Evolutionary conservation across 768 basidiomycete genomes (phyloP).

Genomic region (Mycena latifolia): DNA sequence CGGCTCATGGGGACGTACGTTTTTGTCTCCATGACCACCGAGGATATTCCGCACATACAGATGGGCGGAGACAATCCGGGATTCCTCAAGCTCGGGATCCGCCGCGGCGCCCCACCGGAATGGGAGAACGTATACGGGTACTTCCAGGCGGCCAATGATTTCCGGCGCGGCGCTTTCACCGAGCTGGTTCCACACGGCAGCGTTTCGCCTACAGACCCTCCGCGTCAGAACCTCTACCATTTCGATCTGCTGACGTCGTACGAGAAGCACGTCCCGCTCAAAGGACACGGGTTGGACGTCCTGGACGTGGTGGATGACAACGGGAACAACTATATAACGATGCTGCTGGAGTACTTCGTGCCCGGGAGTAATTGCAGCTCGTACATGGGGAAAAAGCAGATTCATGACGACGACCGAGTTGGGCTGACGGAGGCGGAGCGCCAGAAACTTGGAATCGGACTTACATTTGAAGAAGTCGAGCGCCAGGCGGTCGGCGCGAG

Average conservation of each 20-base stretch:
- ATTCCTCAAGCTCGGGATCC: not conserved
- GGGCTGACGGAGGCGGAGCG: slow-evolving; percentile 14
- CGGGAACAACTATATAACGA: slow-evolving; percentile 26
- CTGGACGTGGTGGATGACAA: slow-evolving; percentile 21
- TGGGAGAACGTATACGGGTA: slow-evolving; percentile 15
- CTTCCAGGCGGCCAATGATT: not conserved
- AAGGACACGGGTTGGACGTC: slow-evolving; percentile 20
- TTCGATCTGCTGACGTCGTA: slow-evolving; percentile 20
- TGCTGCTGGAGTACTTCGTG: slow-evolving; percentile 18
- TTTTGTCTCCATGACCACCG: slow-evolving; percentile 7
- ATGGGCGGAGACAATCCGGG: slow-evolving; percentile 9
- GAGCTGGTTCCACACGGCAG: not conserved
- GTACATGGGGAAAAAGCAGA: slow-evolving; percentile 25
- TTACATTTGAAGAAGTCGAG: slow-evolving; percentile 22
- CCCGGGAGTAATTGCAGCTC: not conserved
- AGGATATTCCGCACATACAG: not conserved
- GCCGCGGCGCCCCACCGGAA: not conserved
- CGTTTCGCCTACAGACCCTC: too few relatives aligned
- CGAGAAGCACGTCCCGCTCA: not conserved
- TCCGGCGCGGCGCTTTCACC: not conserved
- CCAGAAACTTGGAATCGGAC: slow-evolving; percentile 3
- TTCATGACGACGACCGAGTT: not conserved
- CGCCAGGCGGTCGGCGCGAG: too few relatives aligned
- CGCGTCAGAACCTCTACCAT: slow-evolving; percentile 8
- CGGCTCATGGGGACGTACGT: slow-evolving; percentile 15